Conservation (phyloP, 2,329 filamentous ascomycete genomes). For the Lecanicillium sp. region DNA sequence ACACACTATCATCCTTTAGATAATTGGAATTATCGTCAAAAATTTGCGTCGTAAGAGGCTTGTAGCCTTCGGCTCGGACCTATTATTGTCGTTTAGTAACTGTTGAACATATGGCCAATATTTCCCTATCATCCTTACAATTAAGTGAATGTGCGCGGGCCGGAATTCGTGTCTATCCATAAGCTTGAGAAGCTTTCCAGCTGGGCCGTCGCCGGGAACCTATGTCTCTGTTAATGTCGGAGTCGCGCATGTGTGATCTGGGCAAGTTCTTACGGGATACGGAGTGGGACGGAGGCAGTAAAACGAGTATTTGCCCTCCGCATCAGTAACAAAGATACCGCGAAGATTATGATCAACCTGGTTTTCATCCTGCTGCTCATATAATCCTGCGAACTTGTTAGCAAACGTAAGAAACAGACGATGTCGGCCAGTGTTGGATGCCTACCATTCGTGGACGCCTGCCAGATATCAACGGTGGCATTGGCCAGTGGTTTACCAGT, state of each 20-base stretch:
- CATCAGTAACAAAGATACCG: conserved; percentile 62
- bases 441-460: conserved; percentile 63
- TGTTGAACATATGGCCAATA: neutral
- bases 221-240: too few species aligned
- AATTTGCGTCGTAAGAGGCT: conserved; percentile 64
- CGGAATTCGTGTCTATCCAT: conserved; percentile 28
- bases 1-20: conserved; percentile 44
- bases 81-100: conserved; percentile 3
- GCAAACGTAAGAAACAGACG: neutral
- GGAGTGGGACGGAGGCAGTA: conserved; percentile 54
- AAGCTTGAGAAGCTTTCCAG: conserved; percentile 23
- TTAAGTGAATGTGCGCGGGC: conserved; percentile 30
- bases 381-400: conserved; percentile 33
- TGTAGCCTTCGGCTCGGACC: conserved; percentile 49
- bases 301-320: conserved; percentile 54
- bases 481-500: conserved; percentile 58
- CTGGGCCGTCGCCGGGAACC: conserved; percentile 25
- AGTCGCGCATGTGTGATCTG: neutral
- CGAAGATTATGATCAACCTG: conserved; percentile 69
- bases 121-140: conserved; percentile 13
- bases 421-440: conserved; percentile 9
- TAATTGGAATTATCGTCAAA: conserved; percentile 63
- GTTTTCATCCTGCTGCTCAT: conserved; percentile 65
- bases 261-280: conserved; percentile 32
- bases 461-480: conserved; percentile 70